Conservation (phyloP, 164 flowering plant species). For the Aristolochia fimbriata region DNA sequence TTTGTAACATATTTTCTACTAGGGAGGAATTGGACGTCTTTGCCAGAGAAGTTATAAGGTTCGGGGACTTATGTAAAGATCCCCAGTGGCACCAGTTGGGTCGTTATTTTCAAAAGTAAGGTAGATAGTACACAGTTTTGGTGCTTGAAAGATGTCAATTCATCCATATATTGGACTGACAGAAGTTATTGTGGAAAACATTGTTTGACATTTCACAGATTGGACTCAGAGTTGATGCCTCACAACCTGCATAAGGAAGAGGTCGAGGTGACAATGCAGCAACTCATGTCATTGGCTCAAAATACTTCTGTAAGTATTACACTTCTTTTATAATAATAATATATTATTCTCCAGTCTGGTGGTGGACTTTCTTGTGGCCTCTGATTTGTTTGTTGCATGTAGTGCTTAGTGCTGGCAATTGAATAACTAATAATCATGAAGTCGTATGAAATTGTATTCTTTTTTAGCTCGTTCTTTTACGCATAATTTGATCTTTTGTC, state of each 20-base stretch:
- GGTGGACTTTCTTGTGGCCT: no score
- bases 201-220: constrained; percentile 26
- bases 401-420: no score
- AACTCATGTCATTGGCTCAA: constrained; percentile 56
- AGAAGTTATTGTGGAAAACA: not conserved
- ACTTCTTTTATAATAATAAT: no score
- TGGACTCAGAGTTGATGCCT: constrained; percentile 46
- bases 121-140: constrained; percentile 4
- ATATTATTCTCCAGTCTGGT: not conserved
- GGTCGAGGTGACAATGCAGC: constrained; percentile 60
- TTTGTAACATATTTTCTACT: constrained; percentile 5
- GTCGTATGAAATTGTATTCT: no score
- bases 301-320: constrained; percentile 65
- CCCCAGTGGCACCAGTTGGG: constrained; percentile 92
- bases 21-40: constrained; percentile 79
- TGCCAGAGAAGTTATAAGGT: constrained; percentile 77
- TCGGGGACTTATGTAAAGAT: constrained; percentile 92
- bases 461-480: no score
- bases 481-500: no score
- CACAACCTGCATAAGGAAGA: constrained; percentile 57
- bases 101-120: constrained; percentile 82
- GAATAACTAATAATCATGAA: no score
- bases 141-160: not conserved
- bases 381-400: no score
- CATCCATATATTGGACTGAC: not conserved